phyloP scores from a whole-genome alignment of 495 filamentous ascomycete species.

The Neurospora sp. region DNA sequence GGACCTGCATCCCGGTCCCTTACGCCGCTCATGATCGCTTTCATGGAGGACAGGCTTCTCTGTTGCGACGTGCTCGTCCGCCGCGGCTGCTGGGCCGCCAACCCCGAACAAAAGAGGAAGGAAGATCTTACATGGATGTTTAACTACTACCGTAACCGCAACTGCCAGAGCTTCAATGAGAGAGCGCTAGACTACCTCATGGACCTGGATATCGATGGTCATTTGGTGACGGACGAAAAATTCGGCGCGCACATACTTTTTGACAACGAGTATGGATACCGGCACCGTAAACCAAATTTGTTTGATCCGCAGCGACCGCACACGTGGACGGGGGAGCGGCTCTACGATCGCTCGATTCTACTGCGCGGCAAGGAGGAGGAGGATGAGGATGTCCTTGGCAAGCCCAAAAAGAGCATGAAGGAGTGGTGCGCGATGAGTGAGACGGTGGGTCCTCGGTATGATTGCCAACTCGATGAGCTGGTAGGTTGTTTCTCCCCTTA shows the following conservation, averaged over 20 bases:
- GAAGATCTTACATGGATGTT: not conserved
- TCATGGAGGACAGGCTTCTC: slow-evolving; percentile 4
- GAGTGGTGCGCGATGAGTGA: not conserved
- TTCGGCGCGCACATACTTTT: not conserved
- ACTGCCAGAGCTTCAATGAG: not conserved
- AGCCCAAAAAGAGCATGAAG: not conserved
- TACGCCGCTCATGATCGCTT: slow-evolving; percentile 9
- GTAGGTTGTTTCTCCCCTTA: not conserved
- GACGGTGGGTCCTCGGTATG: no score
- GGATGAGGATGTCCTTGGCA: not conserved
- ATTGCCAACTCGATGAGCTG: no score
- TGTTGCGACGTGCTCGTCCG: slow-evolving; percentile 18
- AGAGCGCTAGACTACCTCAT: slow-evolving; percentile 4
- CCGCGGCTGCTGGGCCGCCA: slow-evolving; percentile 6
- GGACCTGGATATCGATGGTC: slow-evolving; percentile 8
- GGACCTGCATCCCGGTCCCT: not conserved
- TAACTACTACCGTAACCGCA: not conserved
- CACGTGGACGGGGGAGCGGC: not conserved
- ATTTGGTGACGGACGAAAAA: not conserved
- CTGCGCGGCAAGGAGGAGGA: not conserved
- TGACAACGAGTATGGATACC: no score
- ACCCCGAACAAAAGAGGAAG: not conserved
- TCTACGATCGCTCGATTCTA: not conserved
- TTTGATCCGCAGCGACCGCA: not conserved
- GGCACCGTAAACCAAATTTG: no score